Base-by-base conservation (phyloP, 2,329 filamentous ascomycete genomes). In the Xylariaceae sp. region DNA sequence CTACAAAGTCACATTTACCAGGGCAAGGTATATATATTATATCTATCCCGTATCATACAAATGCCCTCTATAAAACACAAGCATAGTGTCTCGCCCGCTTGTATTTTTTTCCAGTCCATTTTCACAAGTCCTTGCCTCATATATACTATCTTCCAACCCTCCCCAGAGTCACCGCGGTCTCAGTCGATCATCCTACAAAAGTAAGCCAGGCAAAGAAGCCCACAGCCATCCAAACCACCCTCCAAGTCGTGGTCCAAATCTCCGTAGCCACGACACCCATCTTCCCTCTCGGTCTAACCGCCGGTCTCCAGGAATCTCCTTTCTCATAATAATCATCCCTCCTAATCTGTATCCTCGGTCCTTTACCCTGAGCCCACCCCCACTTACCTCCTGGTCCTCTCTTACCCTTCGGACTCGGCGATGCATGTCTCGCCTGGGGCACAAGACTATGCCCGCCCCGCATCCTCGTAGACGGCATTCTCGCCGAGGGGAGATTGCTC, bases 141-240 rank as follows among this genome's bases (percentile, higher is more conserved):
- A 7, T 7, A 7, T 5, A 5, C 4, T 5, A 28, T 28, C 22
- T 28, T 28, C n/a, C 22, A 28, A 28, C 22, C 22, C 22, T 28
- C 22, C 22, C 22, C 22, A 28, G 22, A 28, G 22, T 4, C 4
- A 5, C 22, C 22, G 22, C 22, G 22, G 22, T 28, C 22, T 28
- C 22, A 7, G 22, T 7, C 10, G 16, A 57, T 69, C 65, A 89
- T 57, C 86, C 85, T 63, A 77, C 77, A 71, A 80, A 83, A 51
- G 86, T 75, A 60, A 93, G 71, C 71, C 84, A 89, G 31, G 75
- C 75, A 76, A 88, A 94, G 67, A 84, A 84, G 13, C 73, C 58
- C 42, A 85, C 68, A 17, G 82, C 83, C 68, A 88, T 79, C 76
- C 80, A 82, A 6, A 75, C 76, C 3, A 91, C 84, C 44, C 80